Base-by-base conservation (phyloP, 495 filamentous ascomycete species). In the Trichoderma reesei region DNA sequence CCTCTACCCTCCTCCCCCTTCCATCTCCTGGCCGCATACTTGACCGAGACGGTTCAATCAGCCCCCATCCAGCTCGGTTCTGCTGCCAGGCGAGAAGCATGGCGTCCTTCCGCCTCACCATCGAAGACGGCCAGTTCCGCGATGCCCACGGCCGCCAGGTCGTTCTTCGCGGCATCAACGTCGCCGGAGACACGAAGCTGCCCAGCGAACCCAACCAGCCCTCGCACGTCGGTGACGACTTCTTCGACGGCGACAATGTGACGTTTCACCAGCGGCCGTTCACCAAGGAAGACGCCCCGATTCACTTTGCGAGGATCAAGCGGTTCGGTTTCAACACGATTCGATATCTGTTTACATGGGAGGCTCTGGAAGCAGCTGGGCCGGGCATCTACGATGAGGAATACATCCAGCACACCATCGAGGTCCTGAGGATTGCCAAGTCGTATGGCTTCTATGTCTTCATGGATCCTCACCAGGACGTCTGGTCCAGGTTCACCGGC, bases 391-490 rank as follows among this genome's bases (percentile, higher is more conserved):
- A 98, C 74, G 94, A 98, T 67, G 89, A 98, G 69, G 89, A 91
- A 66, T 98, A 90, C 89, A 90, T 96, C 65, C 75, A 89, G 61
- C 90, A 92, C 71, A 98, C 95, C 1, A 91, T 98, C 65, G 82
- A 87, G 37, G 77, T 98, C 16, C 78, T 98, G 62, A 82, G 91
- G 56, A 76, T 89, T 41, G 92, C 92, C 41, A 97, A 90, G 72
- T 78, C 87, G 31, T 96, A 96, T 78, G 89, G 90, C 26, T 97
- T 98, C 72, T 93, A 93, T 72, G 78, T 98, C 44, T 97, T 97
- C 71, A 94, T 98, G 89, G 94, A 98, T 67, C 92, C 93, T 26
- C 92, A 97, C 74, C 92, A 97, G 78, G 92, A 97, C 81, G 92
- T 96, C 70, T 98, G 94, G 94, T 98, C 94, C 46, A 79, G 94